Base-by-base conservation (phyloP, 257 asterid genomes). In the Thymus mandschuricus region DNA sequence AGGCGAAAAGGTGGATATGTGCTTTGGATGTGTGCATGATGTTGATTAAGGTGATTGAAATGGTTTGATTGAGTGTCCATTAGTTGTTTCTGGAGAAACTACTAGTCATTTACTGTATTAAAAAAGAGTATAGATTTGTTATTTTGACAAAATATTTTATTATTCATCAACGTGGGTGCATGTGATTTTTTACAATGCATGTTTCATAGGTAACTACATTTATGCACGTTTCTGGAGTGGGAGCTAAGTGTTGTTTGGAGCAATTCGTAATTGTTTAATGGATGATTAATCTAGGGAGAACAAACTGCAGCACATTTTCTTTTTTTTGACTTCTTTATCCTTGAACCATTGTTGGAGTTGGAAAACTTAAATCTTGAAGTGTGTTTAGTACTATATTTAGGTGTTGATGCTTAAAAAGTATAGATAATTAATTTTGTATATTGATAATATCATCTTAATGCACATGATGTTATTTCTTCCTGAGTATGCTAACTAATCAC, bases 11-110 rank as follows among this genome's bases (percentile, higher is more conserved):
- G 9, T 51, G 31, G 29, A 27, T 51, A 30, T 9, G 4, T 56
- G 40, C 41, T 56, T 56, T 56, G 21, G 40, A 10, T 56, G 38
- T 38, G 33, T 28, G 35, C 40, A 56, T 56, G 10, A 74, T 21
- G 52, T 21, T 15, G 4, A 62, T 15, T 41, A 27, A 41, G 35
- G 31, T 27, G 4, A 8, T 27, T 9, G n/a, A 30, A 10, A 29
- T 8, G 62, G 62, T 10, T 60, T 34, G 8, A 8, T 9, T 21
- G 70, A 65, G 41, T 65, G 58, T 65, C 12, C 30, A 45, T 56
- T 9, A 65, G 60, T 72, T 55, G 15, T n/a, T n/a, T 35, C 28
- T 44, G 30, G 66, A 67, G 73, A 57, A 29, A 21, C 21, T 21
- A 21, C 21, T 21, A 21, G 30, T 45, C 21, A 31, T 1, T 46